These are phyloP conservation scores for Pythium volutum DNA, from an alignment of 352 stramenopile species.

Conservation along the genomic window DNA sequence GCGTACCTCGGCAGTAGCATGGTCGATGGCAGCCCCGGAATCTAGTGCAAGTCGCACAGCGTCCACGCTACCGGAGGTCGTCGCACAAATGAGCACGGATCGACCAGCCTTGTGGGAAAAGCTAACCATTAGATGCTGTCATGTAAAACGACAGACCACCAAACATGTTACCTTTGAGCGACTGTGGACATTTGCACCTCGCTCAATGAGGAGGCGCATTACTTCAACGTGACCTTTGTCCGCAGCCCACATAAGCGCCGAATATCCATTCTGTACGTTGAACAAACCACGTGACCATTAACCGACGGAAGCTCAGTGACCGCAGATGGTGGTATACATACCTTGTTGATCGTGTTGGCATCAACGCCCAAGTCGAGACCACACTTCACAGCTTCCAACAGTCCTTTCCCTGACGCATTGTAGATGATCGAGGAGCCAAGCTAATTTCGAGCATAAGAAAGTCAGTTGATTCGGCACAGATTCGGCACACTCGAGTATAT, in stretches of 20 bases:
- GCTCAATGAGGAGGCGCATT: neutral
- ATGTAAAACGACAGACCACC: too few relatives aligned
- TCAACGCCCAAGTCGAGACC: too few relatives aligned
- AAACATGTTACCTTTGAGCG: neutral
- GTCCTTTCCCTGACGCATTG: too few relatives aligned
- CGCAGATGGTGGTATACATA: too few relatives aligned
- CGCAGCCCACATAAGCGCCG: neutral
- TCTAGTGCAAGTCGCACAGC: neutral
- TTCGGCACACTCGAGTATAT: too few relatives aligned
- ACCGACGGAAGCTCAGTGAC: neutral
- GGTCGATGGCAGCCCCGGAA: neutral
- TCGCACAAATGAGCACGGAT: neutral
- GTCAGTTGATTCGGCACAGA: too few relatives aligned
- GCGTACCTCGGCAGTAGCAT: neutral
- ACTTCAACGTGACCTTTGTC: neutral
- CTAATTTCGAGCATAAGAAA: too few relatives aligned
- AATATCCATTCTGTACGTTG: neutral
- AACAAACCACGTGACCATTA: neutral
- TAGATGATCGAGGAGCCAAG: too few relatives aligned
- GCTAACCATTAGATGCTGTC: too few relatives aligned
- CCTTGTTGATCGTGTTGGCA: too few relatives aligned
- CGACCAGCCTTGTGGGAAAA: neutral
- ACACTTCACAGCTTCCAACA: too few relatives aligned
- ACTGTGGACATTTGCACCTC: neutral
- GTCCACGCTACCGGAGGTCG: neutral